A percentile compares a stretch with the other conserved stretches of the same genome.
phyloP scores from a whole-genome alignment of 2,329 filamentous ascomycete species.

The Ceratocystis smalleyi region DNA sequence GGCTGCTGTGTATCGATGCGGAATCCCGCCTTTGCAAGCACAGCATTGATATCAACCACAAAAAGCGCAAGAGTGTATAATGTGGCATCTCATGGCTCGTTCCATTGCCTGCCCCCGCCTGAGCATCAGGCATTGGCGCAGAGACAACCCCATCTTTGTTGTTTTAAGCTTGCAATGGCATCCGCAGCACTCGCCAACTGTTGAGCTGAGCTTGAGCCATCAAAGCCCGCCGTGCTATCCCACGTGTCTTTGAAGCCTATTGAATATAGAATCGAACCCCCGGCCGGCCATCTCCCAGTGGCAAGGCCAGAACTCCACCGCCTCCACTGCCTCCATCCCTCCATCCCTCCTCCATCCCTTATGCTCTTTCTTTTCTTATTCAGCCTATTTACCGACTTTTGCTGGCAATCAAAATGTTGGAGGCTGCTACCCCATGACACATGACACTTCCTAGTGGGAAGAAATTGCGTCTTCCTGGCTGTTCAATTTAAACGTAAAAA shows the following conservation, averaged over 20 bases:
- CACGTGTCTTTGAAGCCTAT: background rate
- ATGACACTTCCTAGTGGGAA: background rate
- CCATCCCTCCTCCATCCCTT: no score
- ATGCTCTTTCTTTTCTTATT: background rate
- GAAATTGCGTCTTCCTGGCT: background rate
- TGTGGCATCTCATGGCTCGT: background rate
- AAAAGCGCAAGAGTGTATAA: no score
- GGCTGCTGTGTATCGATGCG: no score
- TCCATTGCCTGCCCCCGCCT: background rate
- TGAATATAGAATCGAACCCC: no score
- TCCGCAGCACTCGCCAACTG: background rate
- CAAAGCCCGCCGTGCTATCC: background rate
- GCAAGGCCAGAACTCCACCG: background rate
- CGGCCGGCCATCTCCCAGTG: background rate
- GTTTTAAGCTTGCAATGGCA: background rate
- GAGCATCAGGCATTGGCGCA: background rate
- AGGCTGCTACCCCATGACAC: background rate
- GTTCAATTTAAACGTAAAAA: slow-evolving; percentile 1
- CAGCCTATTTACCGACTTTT: background rate
- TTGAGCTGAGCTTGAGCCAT: background rate
- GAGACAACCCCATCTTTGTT: background rate
- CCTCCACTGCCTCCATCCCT: background rate
- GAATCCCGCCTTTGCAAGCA: no score
- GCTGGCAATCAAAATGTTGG: background rate
- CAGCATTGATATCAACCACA: no score